phyloP scores from a whole-genome alignment of 2,329 filamentous ascomycete genomes.

The Emericellopsis cladophorae region DNA sequence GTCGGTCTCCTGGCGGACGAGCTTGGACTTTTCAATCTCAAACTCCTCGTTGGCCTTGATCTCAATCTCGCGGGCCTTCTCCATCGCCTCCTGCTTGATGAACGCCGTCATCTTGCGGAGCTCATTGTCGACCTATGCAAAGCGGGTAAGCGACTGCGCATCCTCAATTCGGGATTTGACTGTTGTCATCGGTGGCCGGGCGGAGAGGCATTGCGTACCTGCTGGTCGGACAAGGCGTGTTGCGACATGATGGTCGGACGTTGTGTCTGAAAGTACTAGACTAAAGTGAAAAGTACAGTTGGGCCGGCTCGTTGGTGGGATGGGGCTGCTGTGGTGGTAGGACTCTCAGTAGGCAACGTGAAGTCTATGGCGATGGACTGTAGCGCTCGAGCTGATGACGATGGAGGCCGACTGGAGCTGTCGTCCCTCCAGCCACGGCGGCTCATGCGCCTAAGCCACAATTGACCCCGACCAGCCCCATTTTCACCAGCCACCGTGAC shows the following conservation, averaged over 20 bases:
- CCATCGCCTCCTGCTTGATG: conserved; percentile 95
- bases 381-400: conserved; percentile 2
- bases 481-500: background rate
- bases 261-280: conserved; percentile 4
- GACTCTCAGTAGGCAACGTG: background rate
- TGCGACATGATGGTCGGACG: conserved; percentile 64
- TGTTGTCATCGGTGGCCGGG: background rate
- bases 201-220: conserved; percentile 43
- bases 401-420: conserved; percentile 1
- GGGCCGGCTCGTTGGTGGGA: background rate
- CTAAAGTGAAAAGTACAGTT: background rate
- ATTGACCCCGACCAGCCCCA: background rate
- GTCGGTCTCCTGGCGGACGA: conserved; percentile 88
- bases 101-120: conserved; percentile 99
- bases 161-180: conserved; percentile 1
- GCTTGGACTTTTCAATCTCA: conserved; percentile 96
- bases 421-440: conserved; percentile 1
- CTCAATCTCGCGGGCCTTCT: conserved; percentile 94
- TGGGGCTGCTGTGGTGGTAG: background rate
- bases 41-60: conserved; percentile 99
- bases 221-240: conserved; percentile 95
- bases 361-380: background rate
- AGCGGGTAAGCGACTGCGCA: background rate
- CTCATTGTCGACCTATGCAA: conserved; percentile 76
- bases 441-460: background rate